phyloP scores from a whole-genome alignment of 1,284 basidiomycete genomes.

The Ganoderma leucocontextum region DNA sequence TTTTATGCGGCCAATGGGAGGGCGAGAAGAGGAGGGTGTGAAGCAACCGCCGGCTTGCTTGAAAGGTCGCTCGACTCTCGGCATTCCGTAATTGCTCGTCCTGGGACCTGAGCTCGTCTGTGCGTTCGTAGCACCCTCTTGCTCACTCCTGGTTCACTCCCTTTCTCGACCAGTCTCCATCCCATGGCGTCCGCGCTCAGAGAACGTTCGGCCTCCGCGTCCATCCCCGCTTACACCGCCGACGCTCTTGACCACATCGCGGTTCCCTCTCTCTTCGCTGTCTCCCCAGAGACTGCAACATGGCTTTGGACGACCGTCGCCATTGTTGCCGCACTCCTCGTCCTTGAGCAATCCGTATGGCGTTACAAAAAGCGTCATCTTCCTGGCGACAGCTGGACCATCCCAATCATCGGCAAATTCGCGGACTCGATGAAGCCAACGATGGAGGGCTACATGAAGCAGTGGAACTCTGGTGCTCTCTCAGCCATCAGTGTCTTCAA shows the following conservation, averaged over 20 bases:
- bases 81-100: slow-evolving; percentile 1
- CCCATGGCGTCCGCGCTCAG: slow-evolving; percentile 40
- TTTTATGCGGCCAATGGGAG: slow-evolving; percentile 37
- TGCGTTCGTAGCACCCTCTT: slow-evolving; percentile 3
- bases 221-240: slow-evolving; percentile 53
- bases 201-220: slow-evolving; percentile 47
- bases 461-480: slow-evolving; percentile 88
- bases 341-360: slow-evolving; percentile 86
- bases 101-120: slow-evolving; percentile 19
- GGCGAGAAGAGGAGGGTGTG: slow-evolving; percentile 17
- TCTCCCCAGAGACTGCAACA: slow-evolving; percentile 48
- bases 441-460: slow-evolving; percentile 88
- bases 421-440: slow-evolving; percentile 89
- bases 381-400: slow-evolving; percentile 90
- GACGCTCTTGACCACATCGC: slow-evolving; percentile 55
- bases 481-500: slow-evolving; percentile 94
- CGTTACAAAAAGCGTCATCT: slow-evolving; percentile 87
- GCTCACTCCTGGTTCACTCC: slow-evolving; percentile 10
- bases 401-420: slow-evolving; percentile 94
- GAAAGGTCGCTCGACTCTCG: slow-evolving; percentile 12
- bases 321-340: slow-evolving; percentile 70
- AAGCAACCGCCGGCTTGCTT: slow-evolving; percentile 14
- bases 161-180: slow-evolving; percentile 20
- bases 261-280: slow-evolving; percentile 52
- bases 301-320: slow-evolving; percentile 75